phyloP scores from a whole-genome alignment of 2,329 filamentous ascomycete species.

The Cladosporium sp. region DNA sequence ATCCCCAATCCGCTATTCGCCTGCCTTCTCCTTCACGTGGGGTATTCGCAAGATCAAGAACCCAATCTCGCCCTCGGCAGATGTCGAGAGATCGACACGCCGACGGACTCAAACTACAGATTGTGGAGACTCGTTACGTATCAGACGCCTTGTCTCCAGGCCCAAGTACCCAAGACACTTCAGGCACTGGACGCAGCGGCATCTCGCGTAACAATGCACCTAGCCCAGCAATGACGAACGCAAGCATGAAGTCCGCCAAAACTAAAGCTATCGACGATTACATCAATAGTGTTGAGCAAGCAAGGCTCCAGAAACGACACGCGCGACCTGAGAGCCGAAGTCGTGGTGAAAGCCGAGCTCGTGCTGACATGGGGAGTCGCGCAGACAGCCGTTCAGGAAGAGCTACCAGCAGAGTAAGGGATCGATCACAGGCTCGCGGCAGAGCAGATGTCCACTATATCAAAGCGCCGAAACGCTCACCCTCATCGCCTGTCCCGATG shows the following conservation, averaged over 20 bases:
- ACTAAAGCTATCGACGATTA: constrained; percentile 73
- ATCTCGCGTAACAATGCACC: constrained; percentile 37
- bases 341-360: constrained; percentile 44
- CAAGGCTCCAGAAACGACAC: constrained; percentile 40
- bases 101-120: constrained; percentile 42
- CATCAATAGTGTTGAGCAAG: constrained; percentile 79
- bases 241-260: constrained; percentile 50
- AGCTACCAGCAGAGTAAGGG: constrained; percentile 45
- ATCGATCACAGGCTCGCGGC: constrained; percentile 64
- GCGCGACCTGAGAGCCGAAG: constrained; percentile 39
- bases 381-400: constrained; percentile 28
- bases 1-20: constrained; percentile 39
- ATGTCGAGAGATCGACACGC: constrained; percentile 64
- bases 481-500: constrained; percentile 90
- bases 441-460: constrained; percentile 63
- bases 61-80: constrained; percentile 59
- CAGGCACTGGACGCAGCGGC: not conserved
- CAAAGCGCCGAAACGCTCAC: constrained; percentile 75
- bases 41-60: constrained; percentile 59
- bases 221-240: constrained; percentile 29
- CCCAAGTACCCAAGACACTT: constrained; percentile 12
- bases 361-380: constrained; percentile 47
- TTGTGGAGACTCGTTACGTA: constrained; percentile 43
- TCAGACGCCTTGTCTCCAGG: constrained; percentile 22
- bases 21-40: constrained; percentile 67